phyloP scores from a whole-genome alignment of 164 flowering plant genomes.

The Magnolia kwangsiensis region DNA sequence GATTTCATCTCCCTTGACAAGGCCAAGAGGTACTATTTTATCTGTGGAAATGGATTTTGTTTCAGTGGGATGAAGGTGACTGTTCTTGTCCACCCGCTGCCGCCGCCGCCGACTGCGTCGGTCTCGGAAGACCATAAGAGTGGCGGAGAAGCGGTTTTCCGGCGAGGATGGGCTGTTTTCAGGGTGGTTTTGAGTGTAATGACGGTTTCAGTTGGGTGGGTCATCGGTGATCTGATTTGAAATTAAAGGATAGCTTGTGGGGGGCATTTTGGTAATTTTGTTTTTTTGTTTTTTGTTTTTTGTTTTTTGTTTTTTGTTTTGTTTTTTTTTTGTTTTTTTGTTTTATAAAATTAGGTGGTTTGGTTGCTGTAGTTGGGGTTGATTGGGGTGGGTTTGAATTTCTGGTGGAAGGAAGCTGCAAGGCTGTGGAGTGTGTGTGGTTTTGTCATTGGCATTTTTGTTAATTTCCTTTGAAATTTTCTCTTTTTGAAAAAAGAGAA shows the following conservation, averaged over 20 bases:
- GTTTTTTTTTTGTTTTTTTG: too few species aligned
- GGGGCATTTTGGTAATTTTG: background rate
- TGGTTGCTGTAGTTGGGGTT: too few species aligned
- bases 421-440: too few species aligned
- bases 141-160: background rate
- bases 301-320: too few species aligned
- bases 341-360: too few species aligned
- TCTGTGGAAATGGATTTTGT: slow-evolving; percentile 14
- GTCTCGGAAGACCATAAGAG: background rate
- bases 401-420: too few species aligned
- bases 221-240: background rate
- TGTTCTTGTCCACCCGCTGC: slow-evolving; percentile 10
- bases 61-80: slow-evolving; percentile 19
- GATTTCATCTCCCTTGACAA: slow-evolving; percentile 13
- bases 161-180: background rate
- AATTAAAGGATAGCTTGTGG: background rate
- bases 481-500: too few species aligned
- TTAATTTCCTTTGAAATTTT: too few species aligned
- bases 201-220: background rate
- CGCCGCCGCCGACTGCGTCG: slow-evolving; percentile 10
- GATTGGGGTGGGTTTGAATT: too few species aligned
- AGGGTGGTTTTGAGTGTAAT: background rate
- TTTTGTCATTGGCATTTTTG: too few species aligned
- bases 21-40: slow-evolving; percentile 19
- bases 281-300: too few species aligned